A percentile compares a stretch with the other conserved stretches of the same genome.
Conservation (phyloP, 2,329 filamentous ascomycete species). For the Fusarium cicatricum region DNA sequence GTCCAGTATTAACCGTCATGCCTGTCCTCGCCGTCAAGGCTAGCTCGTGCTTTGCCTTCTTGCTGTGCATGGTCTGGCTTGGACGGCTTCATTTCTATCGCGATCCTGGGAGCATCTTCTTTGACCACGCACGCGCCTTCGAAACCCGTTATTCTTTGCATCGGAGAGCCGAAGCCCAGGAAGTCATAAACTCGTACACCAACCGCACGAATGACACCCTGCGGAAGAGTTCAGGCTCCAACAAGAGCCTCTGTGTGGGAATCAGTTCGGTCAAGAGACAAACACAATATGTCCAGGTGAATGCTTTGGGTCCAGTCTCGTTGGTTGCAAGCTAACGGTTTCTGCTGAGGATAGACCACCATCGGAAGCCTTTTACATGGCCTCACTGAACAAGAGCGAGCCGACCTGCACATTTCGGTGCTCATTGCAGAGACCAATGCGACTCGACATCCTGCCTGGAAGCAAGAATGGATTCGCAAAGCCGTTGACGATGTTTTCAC, state of each 20-base stretch:
- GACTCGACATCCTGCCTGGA: conserved; percentile 12
- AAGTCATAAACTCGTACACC: background rate
- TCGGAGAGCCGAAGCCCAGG: background rate
- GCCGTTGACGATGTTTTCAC: conserved; percentile 13
- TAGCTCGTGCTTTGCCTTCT: background rate
- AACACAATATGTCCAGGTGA: conserved; percentile 21
- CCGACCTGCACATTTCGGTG: conserved; percentile 13
- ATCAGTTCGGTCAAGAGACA: conserved; percentile 14
- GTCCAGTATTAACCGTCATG: background rate
- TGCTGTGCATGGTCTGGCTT: conserved; percentile 10
- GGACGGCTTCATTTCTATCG: conserved; percentile 15
- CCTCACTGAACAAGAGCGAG: conserved; percentile 10
- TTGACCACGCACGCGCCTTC: conserved; percentile 13
- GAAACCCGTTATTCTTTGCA: conserved; percentile 6
- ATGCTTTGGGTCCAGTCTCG: background rate
- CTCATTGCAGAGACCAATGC: conserved; percentile 18
- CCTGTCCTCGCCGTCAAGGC: conserved; percentile 2
- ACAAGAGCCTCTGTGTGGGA: conserved; percentile 14
- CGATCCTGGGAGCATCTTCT: conserved; percentile 22
- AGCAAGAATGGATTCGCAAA: conserved; percentile 9
- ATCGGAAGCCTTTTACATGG: conserved; percentile 15
- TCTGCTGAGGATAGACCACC: conserved; percentile 1
- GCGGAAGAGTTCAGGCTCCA: background rate
- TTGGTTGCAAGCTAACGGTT: too few relatives aligned
- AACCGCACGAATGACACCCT: too few relatives aligned